Base-by-base conservation (phyloP, 2,329 filamentous ascomycete genomes). In the Neophaeococcomyces aloes region DNA sequence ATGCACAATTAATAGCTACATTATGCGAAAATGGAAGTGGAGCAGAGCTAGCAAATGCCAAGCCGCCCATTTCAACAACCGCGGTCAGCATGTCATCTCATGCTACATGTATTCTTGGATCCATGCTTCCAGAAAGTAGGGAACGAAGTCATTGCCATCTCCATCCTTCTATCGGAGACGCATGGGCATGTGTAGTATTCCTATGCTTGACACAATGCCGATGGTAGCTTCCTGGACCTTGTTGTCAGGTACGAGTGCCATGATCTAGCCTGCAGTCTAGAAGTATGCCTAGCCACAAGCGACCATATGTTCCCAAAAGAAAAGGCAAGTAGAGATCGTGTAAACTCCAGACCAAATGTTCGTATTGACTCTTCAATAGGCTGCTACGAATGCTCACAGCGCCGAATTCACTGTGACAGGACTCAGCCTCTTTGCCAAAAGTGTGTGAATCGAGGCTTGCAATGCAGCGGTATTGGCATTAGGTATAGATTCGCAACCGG, bases 351-450 rank as follows among this genome's bases (percentile, higher is more conserved):
- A 27, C 5, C 18, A 27, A 11, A 19, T 23, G 6, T 13, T 10
- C 18, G 14, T n/a, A n/a, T 19, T 7, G 11, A 7, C 3, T 21
- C n/a, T 31, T 50, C 47, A 42, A 36, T n/a, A 58, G 61, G 62
- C 7, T 65, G 62, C 44, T 57, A 61, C 25, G 53, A 64, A 38
- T 65, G 61, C 42, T 59, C 58, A 7, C 57, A 61, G 30, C 59
- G 62, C 8, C 59, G 61, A 8, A 61, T 64, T 17, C 47, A 59
- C 38, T 64, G 62, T 42, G 62, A 65, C 44, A 45, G 53, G n/a
- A 51, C 49, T 5, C 48, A 57, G 18, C 61, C 61, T 2, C 44
- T 42, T 4, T 65, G 62, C 38, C 27, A 39, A 0, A 64, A 64
- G 40, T 65, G 62, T 29, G 19, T 50, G 8, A 54, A 55, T 3